Conservation (phyloP, 2,329 filamentous ascomycete species). For the Fusarium proliferatum region DNA sequence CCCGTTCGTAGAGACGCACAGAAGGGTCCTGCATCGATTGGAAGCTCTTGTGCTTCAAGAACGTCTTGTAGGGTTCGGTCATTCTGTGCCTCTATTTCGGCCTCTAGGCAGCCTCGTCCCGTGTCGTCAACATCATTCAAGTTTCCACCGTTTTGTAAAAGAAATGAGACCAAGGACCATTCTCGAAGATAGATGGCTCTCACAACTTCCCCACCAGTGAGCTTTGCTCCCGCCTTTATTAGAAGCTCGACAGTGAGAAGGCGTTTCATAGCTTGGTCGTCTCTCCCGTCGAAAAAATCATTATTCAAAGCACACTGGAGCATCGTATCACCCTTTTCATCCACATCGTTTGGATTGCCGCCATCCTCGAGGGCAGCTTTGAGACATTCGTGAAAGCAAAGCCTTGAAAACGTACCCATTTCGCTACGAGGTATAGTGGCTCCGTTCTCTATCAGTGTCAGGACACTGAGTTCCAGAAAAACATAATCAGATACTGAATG, state of each 20-base stretch:
- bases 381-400: fast-evolving
- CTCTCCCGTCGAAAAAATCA: no score
- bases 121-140: fast-evolving
- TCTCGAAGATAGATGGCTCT: neutral
- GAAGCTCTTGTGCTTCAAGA: neutral
- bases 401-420: fast-evolving
- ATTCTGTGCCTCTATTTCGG: neutral
- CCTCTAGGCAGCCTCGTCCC: fast-evolving
- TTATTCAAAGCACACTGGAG: neutral
- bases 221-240: fast-evolving
- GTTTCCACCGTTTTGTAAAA: neutral
- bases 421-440: fast-evolving
- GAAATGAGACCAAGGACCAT: no score
- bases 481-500: no score
- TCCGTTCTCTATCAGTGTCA: fast-evolving
- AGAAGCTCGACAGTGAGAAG: neutral
- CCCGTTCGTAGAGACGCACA: fast-evolving
- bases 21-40: neutral
- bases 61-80: fast-evolving
- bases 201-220: fast-evolving
- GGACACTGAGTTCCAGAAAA: neutral
- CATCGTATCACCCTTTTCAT: fast-evolving
- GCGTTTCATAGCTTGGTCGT: no score
- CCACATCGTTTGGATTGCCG: fast-evolving
- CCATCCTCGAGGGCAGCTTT: fast-evolving